Evolutionary conservation across 495 filamentous ascomycete species (phyloP).

Genomic region (Wilcoxina mikolae): DNA sequence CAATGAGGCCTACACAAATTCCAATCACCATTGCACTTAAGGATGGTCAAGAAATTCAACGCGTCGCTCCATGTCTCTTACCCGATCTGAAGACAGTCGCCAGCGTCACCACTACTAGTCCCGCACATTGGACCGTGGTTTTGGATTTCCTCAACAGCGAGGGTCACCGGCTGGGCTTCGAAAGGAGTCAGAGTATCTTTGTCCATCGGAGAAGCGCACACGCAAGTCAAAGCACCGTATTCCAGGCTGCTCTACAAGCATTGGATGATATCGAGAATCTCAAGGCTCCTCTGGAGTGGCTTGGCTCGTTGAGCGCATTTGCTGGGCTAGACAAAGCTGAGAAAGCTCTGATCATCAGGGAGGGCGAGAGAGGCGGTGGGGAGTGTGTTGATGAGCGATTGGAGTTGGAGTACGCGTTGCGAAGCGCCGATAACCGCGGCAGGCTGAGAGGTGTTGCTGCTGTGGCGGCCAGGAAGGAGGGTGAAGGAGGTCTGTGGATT

Average conservation of each 20-base stretch:
- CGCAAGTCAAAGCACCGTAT: conserved; percentile 52
- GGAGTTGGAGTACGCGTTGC: conserved; percentile 46
- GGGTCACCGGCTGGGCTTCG: conserved; percentile 53
- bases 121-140: conserved; percentile 71
- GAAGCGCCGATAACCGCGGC: conserved; percentile 49
- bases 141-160: conserved; percentile 61
- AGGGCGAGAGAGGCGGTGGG: conserved; percentile 36
- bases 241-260: conserved; percentile 58
- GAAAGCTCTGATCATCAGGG: conserved; percentile 50
- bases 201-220: conserved; percentile 63
- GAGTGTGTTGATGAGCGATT: conserved; percentile 62
- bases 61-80: conserved; percentile 62
- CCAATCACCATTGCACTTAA: conserved; percentile 47
- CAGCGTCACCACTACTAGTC: conserved; percentile 49
- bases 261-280: conserved; percentile 36
- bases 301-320: conserved; percentile 53
- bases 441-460: conserved; percentile 58
- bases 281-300: conserved; percentile 50
- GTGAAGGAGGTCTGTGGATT: conserved; percentile 31
- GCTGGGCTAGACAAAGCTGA: conserved; percentile 59
- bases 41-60: conserved; percentile 33
- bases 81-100: conserved; percentile 59
- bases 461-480: conserved; percentile 48
- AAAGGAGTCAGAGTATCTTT: conserved; percentile 58
- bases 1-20: conserved; percentile 57